phyloP scores from a whole-genome alignment of 495 filamentous ascomycete species.

The Daldinia vernicosa region DNA sequence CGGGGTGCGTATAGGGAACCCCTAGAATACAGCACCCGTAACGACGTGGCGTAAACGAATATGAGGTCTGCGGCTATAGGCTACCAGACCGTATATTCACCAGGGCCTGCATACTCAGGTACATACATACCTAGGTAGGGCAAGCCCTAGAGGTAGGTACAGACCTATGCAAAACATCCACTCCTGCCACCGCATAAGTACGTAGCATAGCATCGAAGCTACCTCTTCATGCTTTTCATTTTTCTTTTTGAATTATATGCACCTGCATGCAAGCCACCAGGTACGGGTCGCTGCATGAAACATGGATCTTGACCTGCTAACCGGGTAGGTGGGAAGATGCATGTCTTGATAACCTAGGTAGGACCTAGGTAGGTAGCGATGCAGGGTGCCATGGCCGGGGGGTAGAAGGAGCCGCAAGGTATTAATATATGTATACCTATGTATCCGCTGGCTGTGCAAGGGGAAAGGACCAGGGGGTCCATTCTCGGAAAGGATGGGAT shows the following conservation, averaged over 20 bases:
- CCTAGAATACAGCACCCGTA: background rate
- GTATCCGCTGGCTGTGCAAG: background rate
- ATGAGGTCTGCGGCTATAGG: too few relatives aligned
- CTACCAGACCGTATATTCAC: too few relatives aligned
- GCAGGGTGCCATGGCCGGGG: too few relatives aligned
- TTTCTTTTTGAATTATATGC: background rate
- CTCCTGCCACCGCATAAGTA: background rate
- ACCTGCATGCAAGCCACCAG: background rate
- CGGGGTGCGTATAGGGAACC: background rate
- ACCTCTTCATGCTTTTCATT: background rate
- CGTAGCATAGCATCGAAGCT: background rate
- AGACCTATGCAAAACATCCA: background rate
- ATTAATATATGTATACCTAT: background rate
- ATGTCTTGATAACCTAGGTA: background rate
- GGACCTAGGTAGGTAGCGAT: background rate
- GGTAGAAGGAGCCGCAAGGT: background rate
- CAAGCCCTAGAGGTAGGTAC: too few relatives aligned
- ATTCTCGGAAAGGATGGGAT: background rate
- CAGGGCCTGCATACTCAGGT: background rate
- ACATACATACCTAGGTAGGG: background rate
- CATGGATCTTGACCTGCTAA: background rate
- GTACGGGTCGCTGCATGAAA: background rate
- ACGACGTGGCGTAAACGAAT: background rate
- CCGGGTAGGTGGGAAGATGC: background rate
- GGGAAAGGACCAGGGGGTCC: background rate